Evolutionary conservation across 441 rosid genomes (phyloP).

Genomic region (Theobroma grandiflorum): DNA sequence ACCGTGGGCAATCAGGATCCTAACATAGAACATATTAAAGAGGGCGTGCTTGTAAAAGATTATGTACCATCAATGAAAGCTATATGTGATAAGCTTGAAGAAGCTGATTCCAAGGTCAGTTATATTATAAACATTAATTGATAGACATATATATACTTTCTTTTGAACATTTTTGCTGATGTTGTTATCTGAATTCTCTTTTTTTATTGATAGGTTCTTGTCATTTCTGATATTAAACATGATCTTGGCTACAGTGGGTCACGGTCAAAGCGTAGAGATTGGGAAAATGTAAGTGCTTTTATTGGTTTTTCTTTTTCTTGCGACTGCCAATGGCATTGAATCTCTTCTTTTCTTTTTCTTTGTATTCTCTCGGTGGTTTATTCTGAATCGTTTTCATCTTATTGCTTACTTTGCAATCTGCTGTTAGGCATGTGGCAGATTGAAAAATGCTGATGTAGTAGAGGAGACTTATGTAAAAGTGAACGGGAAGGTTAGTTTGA

Average conservation of each 20-base stretch:
- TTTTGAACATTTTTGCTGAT: constrained; percentile 15
- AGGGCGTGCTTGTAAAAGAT: constrained; percentile 75
- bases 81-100: constrained; percentile 80
- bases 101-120: constrained; percentile 72
- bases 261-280: constrained; percentile 58
- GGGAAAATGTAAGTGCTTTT: constrained; percentile 61
- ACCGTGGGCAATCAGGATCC: constrained; percentile 37
- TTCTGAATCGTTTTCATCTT: neutral
- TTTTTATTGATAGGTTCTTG: constrained; percentile 57
- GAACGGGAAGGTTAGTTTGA: constrained; percentile 61
- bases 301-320: neutral
- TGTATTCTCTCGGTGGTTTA: neutral
- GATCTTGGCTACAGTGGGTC: constrained; percentile 64
- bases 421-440: constrained; percentile 57
- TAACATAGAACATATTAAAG: constrained; percentile 44
- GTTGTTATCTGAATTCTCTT: constrained; percentile 31
- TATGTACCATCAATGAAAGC: constrained; percentile 80
- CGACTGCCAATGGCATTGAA: neutral
- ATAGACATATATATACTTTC: neutral
- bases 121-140: constrained; percentile 1
- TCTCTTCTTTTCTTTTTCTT: neutral
- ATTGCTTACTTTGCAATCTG: neutral
- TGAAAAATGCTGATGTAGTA: constrained; percentile 56
- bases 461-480: constrained; percentile 64
- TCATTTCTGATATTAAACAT: constrained; percentile 66